These are phyloP conservation scores for Linnemannia hyalina DNA, from an alignment of 192 early-diverging fungal species.

Conservation along the genomic window DNA sequence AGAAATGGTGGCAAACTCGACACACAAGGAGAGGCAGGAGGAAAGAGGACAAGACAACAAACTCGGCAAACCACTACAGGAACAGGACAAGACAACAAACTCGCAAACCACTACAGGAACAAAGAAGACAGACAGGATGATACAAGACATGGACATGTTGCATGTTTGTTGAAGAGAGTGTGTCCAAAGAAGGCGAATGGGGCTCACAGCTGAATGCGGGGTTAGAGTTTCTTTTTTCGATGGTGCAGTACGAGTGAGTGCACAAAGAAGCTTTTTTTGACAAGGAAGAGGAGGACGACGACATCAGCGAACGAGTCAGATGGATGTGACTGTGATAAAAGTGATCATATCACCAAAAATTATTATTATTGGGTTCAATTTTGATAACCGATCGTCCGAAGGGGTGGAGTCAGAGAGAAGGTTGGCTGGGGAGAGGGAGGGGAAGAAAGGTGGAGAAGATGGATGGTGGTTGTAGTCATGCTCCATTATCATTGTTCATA, in stretches of 20 bases:
- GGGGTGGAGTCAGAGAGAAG: not conserved
- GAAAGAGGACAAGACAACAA: too few species aligned
- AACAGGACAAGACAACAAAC: too few species aligned
- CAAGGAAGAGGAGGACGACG: not conserved
- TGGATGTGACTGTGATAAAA: not conserved
- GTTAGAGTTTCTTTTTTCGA: slow-evolving; percentile 42
- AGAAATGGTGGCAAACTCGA: too few species aligned
- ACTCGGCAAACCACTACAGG: too few species aligned
- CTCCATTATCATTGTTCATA: too few species aligned
- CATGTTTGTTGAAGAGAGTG: not conserved
- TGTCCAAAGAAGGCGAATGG: slow-evolving; percentile 18
- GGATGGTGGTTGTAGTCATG: not conserved
- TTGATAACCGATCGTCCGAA: slow-evolving; percentile 7
- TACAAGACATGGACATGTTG: too few species aligned
- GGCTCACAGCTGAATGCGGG: slow-evolving; percentile 40
- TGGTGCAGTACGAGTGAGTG: not conserved
- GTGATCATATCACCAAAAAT: not conserved
- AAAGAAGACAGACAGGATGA: too few species aligned
- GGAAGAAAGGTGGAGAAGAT: not conserved
- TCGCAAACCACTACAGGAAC: too few species aligned
- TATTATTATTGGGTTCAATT: not conserved
- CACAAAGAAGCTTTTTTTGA: not conserved
- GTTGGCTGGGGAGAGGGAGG: not conserved
- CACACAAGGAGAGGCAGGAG: too few species aligned
- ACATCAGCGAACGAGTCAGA: not conserved